Conservation (phyloP, 2,329 filamentous ascomycete genomes). For the Fusarium keratoplasticum region DNA sequence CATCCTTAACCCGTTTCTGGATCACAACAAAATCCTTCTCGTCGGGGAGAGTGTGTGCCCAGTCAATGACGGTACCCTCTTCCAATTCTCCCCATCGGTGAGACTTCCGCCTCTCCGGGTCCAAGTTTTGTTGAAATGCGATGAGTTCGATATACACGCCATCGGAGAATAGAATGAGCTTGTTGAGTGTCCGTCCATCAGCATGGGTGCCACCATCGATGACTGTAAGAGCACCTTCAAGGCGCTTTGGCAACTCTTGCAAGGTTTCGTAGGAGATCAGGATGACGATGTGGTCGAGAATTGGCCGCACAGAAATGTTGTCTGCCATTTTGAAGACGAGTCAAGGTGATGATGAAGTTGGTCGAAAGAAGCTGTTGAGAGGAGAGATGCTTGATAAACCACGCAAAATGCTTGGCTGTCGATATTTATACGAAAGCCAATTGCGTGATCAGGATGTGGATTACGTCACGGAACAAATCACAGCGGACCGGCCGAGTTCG, state of each 20-base stretch:
- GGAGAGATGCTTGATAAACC: neutral
- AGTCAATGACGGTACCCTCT: conserved; percentile 22
- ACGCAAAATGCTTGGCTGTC: neutral
- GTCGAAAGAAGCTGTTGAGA: neutral
- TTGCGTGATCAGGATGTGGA: conserved; percentile 18
- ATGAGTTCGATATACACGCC: conserved; percentile 32
- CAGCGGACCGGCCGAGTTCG: neutral
- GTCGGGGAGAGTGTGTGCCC: conserved; percentile 19
- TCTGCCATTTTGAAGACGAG: neutral
- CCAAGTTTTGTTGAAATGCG: conserved; percentile 21
- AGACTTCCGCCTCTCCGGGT: conserved; percentile 15
- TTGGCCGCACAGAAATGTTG: neutral
- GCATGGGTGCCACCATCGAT: conserved; percentile 27
- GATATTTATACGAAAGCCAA: neutral
- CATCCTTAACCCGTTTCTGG: neutral
- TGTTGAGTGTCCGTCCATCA: conserved; percentile 28
- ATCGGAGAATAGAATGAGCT: conserved; percentile 20
- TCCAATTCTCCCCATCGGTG: conserved; percentile 26
- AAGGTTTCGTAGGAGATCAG: conserved; percentile 22
- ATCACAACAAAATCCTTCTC: conserved; percentile 18
- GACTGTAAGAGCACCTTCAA: conserved; percentile 6
- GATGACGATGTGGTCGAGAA: conserved; percentile 27
- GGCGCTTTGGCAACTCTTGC: conserved; percentile 6
- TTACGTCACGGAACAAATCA: conserved; percentile 12
- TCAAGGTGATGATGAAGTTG: rapidly evolving